Evolutionary conservation across 1,139 yeast genomes (phyloP), one percentile per base, ranked within the genome.

Genomic region (Lodderomyces margitis): DNA sequence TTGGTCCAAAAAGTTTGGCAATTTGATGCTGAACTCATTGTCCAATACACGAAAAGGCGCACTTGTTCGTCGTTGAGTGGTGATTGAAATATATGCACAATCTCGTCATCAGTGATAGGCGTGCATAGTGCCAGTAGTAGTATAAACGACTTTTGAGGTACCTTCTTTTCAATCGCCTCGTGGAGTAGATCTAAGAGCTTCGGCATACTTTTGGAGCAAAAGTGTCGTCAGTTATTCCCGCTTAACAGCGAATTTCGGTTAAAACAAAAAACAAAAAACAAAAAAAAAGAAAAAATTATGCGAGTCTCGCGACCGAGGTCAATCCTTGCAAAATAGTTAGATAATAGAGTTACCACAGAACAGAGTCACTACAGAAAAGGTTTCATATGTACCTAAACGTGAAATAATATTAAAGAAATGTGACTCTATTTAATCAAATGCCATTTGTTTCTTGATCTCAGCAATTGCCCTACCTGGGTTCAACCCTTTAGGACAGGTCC

Each of bases 401-500:
- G 16, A 27, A 28, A 28, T 28, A 28, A 28, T 28, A 28, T 28
- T n/a, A n/a, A 15, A 9, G 5, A 15, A 8, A 28, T n/a, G 5
- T 28, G 32, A 28, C 19, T 14, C 19, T 30, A 28, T 35, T 59
- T 74, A 85, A 56, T 80, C 87, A 58, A 84, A 78, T 44, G 97
- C 94, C 78, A 92, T 80, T 62, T 82, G 82, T 75, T 88, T 91
- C 80, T 94, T 92, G 69, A 92, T 89, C 72, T 88, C 91, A 51
- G 98, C 98, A 70, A 92, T 94, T 48, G 98, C 98, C 59, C 66
- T 75, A 72, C 98, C 99, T 41, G 99, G 99, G 73, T 94, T 94
- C 74, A 94, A 81, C 51, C 98, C 98, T 81, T 92, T 92, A 57
- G 99, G 99, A 77, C 99, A 92, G 44, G 98, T 94, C 67, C 80